These are phyloP conservation scores for Adansonia madagascariensis DNA, from an alignment of 441 rosid species.

Conservation along the genomic window DNA sequence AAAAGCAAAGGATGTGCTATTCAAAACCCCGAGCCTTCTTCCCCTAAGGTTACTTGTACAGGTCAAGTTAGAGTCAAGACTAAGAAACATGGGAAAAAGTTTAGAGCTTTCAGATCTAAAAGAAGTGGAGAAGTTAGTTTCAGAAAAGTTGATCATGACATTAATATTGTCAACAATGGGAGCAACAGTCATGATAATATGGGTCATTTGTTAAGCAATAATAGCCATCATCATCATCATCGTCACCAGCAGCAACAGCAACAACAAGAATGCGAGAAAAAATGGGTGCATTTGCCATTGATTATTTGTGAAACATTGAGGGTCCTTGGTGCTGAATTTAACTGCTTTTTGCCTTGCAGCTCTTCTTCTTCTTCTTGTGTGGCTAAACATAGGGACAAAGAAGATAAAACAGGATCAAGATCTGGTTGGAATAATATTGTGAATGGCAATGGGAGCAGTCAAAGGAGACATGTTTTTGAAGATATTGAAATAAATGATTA, in stretches of 20 bases:
- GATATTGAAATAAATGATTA: constrained; percentile 61
- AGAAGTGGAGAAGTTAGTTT: constrained; percentile 66
- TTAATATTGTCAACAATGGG: constrained; percentile 14
- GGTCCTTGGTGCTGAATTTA: constrained; percentile 74
- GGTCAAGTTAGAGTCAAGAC: constrained; percentile 94
- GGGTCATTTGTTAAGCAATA: background rate
- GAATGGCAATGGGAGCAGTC: constrained; percentile 31
- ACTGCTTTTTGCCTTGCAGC: constrained; percentile 81
- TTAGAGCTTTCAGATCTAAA: constrained; percentile 64
- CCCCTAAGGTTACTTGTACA: constrained; percentile 93
- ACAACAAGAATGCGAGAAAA: constrained; percentile 48
- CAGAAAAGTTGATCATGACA: constrained; percentile 49
- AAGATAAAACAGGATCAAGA: constrained; percentile 33
- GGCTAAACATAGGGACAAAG: constrained; percentile 46
- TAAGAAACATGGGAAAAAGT: constrained; percentile 79
- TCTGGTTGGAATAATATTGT: constrained; percentile 18
- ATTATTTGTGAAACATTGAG: constrained; percentile 80
- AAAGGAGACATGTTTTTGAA: constrained; percentile 54
- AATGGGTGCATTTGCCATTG: constrained; percentile 83
- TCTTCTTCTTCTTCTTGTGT: constrained; percentile 56
- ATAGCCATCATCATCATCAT: constrained; percentile 23
- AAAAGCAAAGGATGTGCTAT: constrained; percentile 62
- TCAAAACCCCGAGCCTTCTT: constrained; percentile 77
- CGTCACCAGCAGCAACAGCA: constrained; percentile 4
- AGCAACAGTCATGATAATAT: constrained; percentile 18